These are phyloP conservation scores for Penicillium ochrochloron DNA, from an alignment of 495 filamentous ascomycete species.

Conservation along the genomic window DNA sequence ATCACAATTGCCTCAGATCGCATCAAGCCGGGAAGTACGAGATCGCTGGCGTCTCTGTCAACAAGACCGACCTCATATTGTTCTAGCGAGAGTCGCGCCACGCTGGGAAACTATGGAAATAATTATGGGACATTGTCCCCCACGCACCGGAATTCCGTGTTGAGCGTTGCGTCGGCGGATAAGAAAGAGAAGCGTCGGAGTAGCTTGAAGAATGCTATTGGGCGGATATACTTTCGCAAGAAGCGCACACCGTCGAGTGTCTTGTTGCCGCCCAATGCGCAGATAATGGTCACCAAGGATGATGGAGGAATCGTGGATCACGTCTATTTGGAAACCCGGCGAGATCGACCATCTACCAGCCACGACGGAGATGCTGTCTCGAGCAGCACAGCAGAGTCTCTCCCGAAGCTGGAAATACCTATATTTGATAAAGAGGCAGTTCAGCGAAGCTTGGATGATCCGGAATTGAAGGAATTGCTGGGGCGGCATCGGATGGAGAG, in stretches of 20 bases:
- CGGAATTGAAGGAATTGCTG: conserved; percentile 55
- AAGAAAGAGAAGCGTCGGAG: conserved; percentile 42
- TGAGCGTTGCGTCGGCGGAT: conserved; percentile 39
- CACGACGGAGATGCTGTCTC: conserved; percentile 9
- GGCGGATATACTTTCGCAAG: conserved; percentile 46
- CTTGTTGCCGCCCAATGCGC: conserved; percentile 37
- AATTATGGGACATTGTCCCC: conserved; percentile 18
- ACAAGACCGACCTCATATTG: conserved; percentile 50
- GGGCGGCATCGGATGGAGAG: conserved; percentile 61
- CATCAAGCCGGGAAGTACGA: conserved; percentile 41
- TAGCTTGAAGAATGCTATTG: conserved; percentile 47
- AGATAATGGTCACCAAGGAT: conserved; percentile 33
- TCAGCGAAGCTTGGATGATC: conserved; percentile 50
- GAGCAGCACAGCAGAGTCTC: conserved; percentile 20
- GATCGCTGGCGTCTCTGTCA: conserved; percentile 48
- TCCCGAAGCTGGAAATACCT: conserved; percentile 43
- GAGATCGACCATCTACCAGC: conserved; percentile 12
- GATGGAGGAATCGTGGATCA: conserved; percentile 33
- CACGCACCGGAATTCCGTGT: conserved; percentile 35
- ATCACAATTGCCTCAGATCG: conserved; percentile 44
- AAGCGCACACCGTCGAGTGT: conserved; percentile 40
- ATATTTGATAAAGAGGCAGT: conserved; percentile 43
- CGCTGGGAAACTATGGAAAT: conserved; percentile 20
- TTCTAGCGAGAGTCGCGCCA: conserved; percentile 42
- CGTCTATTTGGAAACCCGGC: conserved; percentile 37